Evolutionary conservation across 768 basidiomycete species (phyloP).

Genomic region (Rhizopogon sp.): DNA sequence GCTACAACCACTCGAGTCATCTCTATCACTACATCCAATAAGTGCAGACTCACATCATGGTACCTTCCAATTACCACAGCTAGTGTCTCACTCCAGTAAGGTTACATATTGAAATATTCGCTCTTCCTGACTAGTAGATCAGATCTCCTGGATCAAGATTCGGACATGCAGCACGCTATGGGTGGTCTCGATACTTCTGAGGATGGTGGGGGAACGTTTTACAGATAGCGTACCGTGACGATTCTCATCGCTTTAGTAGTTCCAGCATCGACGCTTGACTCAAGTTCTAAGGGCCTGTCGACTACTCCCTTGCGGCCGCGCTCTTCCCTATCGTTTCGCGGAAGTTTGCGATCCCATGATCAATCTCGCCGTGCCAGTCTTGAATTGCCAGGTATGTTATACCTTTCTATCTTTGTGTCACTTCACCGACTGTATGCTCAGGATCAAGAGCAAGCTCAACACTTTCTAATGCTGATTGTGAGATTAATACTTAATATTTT

Average conservation of each 20-base stretch:
- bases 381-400: slow-evolving; percentile 15
- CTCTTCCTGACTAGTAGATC: slow-evolving; percentile 4
- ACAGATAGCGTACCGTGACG: background rate
- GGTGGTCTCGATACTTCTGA: slow-evolving; percentile 51
- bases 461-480: slow-evolving; percentile 17
- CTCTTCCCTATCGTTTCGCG: slow-evolving; percentile 12
- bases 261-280: slow-evolving; percentile 11
- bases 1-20: slow-evolving; percentile 33
- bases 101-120: background rate
- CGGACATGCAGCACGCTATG: slow-evolving; percentile 67
- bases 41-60: slow-evolving; percentile 53
- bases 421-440: slow-evolving; percentile 8
- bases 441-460: slow-evolving; percentile 25
- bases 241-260: background rate
- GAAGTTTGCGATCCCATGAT: slow-evolving; percentile 1
- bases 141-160: slow-evolving; percentile 69
- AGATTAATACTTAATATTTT: slow-evolving; percentile 16
- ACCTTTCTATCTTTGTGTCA: background rate
- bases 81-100: slow-evolving; percentile 53
- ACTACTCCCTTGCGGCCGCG: slow-evolving; percentile 6
- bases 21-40: slow-evolving; percentile 38
- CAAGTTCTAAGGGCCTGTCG: slow-evolving; percentile 4
- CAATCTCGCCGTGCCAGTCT: slow-evolving; percentile 8
- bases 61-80: slow-evolving; percentile 48
- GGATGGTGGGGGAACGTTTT: slow-evolving; percentile 24